Evolutionary conservation across 129 eudicot species (phyloP).

Genomic region (Flaveria robusta): DNA sequence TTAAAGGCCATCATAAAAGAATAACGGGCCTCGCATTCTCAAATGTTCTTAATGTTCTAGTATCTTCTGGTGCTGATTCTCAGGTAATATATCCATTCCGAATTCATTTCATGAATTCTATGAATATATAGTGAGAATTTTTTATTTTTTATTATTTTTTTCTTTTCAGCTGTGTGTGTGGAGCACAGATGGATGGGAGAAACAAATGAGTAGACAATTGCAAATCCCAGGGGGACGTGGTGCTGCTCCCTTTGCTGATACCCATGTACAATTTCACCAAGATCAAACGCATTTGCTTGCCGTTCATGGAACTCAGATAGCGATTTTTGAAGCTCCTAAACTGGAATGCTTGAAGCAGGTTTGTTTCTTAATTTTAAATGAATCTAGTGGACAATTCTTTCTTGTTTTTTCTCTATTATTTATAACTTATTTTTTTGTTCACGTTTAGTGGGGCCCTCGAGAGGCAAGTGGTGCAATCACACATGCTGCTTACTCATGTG

Average conservation of each 20-base stretch:
- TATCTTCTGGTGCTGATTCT: slow-evolving; percentile 90
- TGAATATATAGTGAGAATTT: background rate
- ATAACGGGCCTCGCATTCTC: slow-evolving; percentile 84
- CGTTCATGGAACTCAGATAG: slow-evolving; percentile 82
- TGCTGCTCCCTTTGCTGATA: slow-evolving; percentile 70
- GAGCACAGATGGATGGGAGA: slow-evolving; percentile 80
- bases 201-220: slow-evolving; percentile 58
- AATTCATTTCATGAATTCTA: background rate
- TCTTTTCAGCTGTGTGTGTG: slow-evolving; percentile 75
- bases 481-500: slow-evolving; percentile 83
- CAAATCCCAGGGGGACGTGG: slow-evolving; percentile 70
- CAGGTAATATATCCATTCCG: slow-evolving; percentile 43
- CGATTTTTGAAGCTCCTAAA: slow-evolving; percentile 73
- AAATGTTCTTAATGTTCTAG: slow-evolving; percentile 62
- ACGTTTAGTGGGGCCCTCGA: slow-evolving; percentile 70
- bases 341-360: slow-evolving; percentile 85
- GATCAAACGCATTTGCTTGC: slow-evolving; percentile 71
- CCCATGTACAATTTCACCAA: slow-evolving; percentile 86
- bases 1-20: slow-evolving; percentile 81
- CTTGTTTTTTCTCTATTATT: background rate
- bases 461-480: slow-evolving; percentile 82
- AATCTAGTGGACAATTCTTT: background rate
- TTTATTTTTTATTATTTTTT: background rate
- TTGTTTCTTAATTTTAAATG: background rate
- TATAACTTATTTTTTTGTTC: background rate